Evolutionary conservation across 176 grass and related monocot genomes (phyloP), one percentile per base, ranked within the genome.

Genomic region (maize (Zea mays)): DNA sequence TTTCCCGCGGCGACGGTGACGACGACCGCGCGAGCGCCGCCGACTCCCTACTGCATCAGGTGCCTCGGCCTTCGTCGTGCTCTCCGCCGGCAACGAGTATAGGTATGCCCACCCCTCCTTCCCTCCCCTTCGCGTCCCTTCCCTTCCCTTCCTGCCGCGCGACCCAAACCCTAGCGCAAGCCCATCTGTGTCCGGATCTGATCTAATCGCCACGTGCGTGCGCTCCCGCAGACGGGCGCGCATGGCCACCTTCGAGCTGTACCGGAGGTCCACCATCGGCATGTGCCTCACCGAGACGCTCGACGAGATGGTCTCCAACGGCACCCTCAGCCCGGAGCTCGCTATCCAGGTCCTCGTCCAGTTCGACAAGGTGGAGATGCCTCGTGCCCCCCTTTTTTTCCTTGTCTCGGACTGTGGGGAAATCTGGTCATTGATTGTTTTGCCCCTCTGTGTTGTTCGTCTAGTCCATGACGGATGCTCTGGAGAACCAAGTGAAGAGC

Each of bases 161-260:
- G 54, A 55, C 17, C 17, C 54, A 20, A 56, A 56, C 54, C 54
- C 54, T 56, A 56, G 54, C 52, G 52, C 17, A 20, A 56, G 7
- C 54, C 54, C 54, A 20, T 56, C 54, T 3, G 7, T 56, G 7
- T 56, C 6, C 54, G 54, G 54, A 56, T 56, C 54, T 20, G 54
- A 20, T 56, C 54, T 56, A 19, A 56, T 19, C 12, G 3, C 3
- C 6, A 8, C 0, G 6, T 65, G 81, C 27, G 13, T 63, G 8
- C 51, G 16, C n/a, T 19, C 57, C 11, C 17, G 85, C 75, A 83
- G 84, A 37, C 55, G 12, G 33, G 5, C 36, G 1, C 4, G 14
- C 42, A 94, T 94, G 91, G 89, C 91, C n/a, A 98, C 95, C 73
- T 98, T 94, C 72, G 95, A 98, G 87, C 79, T 98, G 9, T 98